phyloP scores from a whole-genome alignment of 192 early-diverging fungal species.

The Gigaspora rosea region DNA sequence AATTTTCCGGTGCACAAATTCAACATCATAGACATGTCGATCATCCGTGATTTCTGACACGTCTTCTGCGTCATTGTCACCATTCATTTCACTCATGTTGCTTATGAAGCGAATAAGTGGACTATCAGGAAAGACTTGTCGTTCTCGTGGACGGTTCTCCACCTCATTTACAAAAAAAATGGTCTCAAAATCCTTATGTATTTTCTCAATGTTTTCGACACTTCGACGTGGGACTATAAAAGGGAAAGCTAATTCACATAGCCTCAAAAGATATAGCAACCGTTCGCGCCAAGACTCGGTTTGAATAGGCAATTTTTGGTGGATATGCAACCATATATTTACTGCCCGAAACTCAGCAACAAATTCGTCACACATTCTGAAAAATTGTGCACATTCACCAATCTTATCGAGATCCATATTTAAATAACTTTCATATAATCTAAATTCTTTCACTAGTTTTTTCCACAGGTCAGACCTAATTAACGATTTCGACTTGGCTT shows the following conservation, averaged over 20 bases:
- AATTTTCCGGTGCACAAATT: not conserved
- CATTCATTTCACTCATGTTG: too few species aligned
- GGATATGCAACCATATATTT: too few species aligned
- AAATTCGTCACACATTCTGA: too few species aligned
- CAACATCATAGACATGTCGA: not conserved
- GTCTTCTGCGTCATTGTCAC: too few species aligned
- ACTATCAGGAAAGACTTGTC: constrained; percentile 1
- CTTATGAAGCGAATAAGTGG: not conserved
- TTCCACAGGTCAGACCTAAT: not conserved
- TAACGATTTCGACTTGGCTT: not conserved
- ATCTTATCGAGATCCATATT: not conserved
- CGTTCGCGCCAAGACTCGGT: too few species aligned
- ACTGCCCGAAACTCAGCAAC: too few species aligned
- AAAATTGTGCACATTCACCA: not conserved
- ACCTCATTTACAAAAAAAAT: constrained; percentile 4
- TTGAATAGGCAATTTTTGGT: too few species aligned
- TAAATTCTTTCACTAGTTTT: not conserved
- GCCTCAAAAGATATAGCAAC: too few species aligned
- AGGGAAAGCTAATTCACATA: not conserved
- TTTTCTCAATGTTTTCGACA: not conserved
- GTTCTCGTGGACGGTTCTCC: not conserved
- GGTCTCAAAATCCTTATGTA: not conserved
- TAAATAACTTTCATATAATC: constrained; percentile 21
- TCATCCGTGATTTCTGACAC: not conserved
- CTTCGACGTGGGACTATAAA: not conserved